Evolutionary conservation across 352 stramenopile species (phyloP), one percentile per base, ranked within the genome.

Genomic region (Peronosclerospora sorghi): DNA sequence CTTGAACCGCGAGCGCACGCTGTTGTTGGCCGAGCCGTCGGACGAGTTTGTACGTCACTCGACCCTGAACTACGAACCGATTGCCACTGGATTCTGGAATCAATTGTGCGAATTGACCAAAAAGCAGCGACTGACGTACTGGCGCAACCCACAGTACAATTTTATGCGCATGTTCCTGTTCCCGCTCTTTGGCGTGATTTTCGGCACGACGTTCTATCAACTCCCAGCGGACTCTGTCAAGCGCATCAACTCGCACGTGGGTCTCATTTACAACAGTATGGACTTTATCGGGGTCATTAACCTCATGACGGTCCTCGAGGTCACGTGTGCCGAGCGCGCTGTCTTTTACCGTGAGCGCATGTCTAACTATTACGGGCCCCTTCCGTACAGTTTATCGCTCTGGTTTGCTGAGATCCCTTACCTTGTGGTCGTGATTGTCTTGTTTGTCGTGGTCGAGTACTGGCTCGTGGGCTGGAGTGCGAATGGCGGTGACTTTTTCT

Each of bases 261-360:
- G 64, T 34, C 56, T 86, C 23, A 84, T 84, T 36, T 83, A 81
- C 66, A 84, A 82, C 52, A 78, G 51, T 10, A 67, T 82, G 56
- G 67, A 81, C 27, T 83, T 83, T 43, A 82, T 82, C 28, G 64
- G 67, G 17, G 62, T 75, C 0, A 62, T 81, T 34, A 66, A 76
- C 24, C 40, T 81, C 14, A 78, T 83, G 62, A 76, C 65, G 32
- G 62, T 79, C 40, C 27, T 82, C 2, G 65, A 81, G 12, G 65
- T 64, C 13, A 63, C 51, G 20, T 77, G 53, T 6, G 41, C 61
- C 0, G 62, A 82, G 34, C 63, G 69, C 9, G 62, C 65, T 1
- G 62, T 80, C 28, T 82, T 67, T 38, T 82, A 82, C 40, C 67
- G 64, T 1, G 65, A 82, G 13, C 67, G 67, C 0, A 75, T 78